Evolutionary conservation across 1,284 basidiomycete species (phyloP).

Genomic region (Tilletia horrida): DNA sequence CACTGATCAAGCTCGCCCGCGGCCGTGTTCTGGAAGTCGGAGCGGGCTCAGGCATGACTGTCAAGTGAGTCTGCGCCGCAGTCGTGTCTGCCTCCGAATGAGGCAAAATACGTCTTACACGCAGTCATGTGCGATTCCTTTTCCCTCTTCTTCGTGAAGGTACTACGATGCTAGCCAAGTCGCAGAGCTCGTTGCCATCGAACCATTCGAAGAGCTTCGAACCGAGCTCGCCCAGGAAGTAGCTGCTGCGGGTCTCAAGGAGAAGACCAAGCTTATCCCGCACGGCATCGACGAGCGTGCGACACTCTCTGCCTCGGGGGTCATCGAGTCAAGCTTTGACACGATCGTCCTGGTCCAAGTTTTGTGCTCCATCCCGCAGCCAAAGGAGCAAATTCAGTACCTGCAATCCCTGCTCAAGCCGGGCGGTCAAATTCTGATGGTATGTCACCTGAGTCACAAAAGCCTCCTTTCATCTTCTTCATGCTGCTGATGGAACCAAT

Average conservation of each 20-base stretch:
- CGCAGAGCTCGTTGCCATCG: conserved; percentile 29
- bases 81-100: neutral
- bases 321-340: conserved; percentile 33
- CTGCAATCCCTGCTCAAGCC: conserved; percentile 35
- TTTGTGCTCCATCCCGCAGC: conserved; percentile 38
- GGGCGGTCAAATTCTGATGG: conserved; percentile 38
- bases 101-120: neutral
- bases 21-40: conserved; percentile 41
- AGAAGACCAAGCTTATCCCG: conserved; percentile 32
- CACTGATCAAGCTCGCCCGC: conserved; percentile 27
- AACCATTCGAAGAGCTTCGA: conserved; percentile 34
- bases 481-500: neutral
- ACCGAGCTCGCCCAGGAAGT: conserved; percentile 24
- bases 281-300: conserved; percentile 27
- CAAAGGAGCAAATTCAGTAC: conserved; percentile 33
- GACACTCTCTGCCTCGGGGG: conserved; percentile 20
- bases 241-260: conserved; percentile 14
- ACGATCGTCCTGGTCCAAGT: conserved; percentile 46
- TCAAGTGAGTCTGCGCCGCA: conserved; percentile 16
- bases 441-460: neutral
- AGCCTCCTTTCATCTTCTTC: neutral
- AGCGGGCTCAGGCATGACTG: conserved; percentile 33
- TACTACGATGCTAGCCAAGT: conserved; percentile 36
- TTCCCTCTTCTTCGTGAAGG: neutral
- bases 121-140: too few species aligned